Conservation (phyloP, 345 rosid genomes). For the Capsella bursapastoris region DNA sequence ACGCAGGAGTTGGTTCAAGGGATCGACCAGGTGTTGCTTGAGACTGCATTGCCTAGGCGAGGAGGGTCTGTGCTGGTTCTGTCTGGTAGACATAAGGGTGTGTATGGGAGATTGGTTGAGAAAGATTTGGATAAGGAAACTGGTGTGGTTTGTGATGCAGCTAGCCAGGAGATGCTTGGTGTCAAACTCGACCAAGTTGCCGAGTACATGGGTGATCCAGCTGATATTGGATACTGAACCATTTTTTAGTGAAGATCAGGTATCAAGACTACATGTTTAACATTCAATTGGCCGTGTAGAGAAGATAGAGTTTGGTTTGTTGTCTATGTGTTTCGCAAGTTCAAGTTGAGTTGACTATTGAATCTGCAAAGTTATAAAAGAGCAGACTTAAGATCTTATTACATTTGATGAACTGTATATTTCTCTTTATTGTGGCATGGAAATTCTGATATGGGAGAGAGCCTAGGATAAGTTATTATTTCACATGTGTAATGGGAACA, state of each 20-base stretch:
- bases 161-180: conserved; percentile 60
- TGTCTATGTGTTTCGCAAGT: background rate
- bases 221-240: conserved; percentile 52
- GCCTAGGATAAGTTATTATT: background rate
- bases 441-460: background rate
- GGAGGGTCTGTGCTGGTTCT: conserved; percentile 70
- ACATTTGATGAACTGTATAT: background rate
- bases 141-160: conserved; percentile 71
- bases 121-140: conserved; percentile 68
- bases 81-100: conserved; percentile 68
- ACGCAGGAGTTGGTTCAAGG: conserved; percentile 71
- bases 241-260: background rate
- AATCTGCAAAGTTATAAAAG: background rate
- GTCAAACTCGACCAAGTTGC: conserved; percentile 86
- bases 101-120: conserved; percentile 66
- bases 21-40: conserved; percentile 74
- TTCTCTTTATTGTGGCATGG: conserved; percentile 4
- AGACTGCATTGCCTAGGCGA: conserved; percentile 82
- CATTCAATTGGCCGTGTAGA: background rate
- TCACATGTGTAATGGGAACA: background rate
- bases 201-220: conserved; percentile 80
- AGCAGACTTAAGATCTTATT: background rate
- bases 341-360: background rate
- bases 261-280: background rate
- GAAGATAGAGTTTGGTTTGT: background rate